Base-by-base conservation (phyloP, 768 basidiomycete genomes). In the Suillus variegatus region DNA sequence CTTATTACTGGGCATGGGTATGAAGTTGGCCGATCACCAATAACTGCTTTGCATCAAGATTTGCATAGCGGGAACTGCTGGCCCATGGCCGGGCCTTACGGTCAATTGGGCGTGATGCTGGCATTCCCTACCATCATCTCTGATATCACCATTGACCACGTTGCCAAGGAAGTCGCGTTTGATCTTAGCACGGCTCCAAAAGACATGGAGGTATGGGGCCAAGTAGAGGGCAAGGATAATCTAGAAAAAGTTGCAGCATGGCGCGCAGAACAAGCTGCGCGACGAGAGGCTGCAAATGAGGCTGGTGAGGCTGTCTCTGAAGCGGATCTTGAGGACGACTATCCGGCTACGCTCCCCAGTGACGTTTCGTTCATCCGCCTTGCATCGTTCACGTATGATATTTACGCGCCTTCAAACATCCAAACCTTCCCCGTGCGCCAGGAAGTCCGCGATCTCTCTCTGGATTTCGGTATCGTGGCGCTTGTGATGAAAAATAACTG, bases 161-260 rank as follows among this genome's bases (percentile, higher is more conserved):
- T 94, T 14, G 82, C 95, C 25, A 82, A 79, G 66, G 95, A 97
- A 68, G 81, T 95, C 49, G 91, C 94, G 6, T 86, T 87, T 72
- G 93, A 96, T 70, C 82, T 93, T 77, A 82, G 88, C 46, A 88
- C 88, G 47, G 94, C 94, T 2, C 97, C 97, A 51, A 81, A 86
- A 65, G 82, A 90, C 51, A 93, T 98, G 87, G 94, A 97, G 70
- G 85, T 97, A 6, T 97, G 95, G 95, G 95, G 88, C 0, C 76
- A 95, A 68, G 85, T 97, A 41, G 95, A 97, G 68, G 93, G 92
- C 12, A 66, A 72, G 60, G 90, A 92, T 4, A 93, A 95, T 69
- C 63, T 87, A 7, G 84, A 76, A 43, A 91, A 88, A 74, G 80
- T 92, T 36, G 72, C 71, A 35, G 82, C 78, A 62, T 93, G 89